Percentiles rank a stretch among this genome's conserved stretches.
Evolutionary conservation across 2,329 filamentous ascomycete species (phyloP).

Genomic region (Calonectria pseudoturangicola): DNA sequence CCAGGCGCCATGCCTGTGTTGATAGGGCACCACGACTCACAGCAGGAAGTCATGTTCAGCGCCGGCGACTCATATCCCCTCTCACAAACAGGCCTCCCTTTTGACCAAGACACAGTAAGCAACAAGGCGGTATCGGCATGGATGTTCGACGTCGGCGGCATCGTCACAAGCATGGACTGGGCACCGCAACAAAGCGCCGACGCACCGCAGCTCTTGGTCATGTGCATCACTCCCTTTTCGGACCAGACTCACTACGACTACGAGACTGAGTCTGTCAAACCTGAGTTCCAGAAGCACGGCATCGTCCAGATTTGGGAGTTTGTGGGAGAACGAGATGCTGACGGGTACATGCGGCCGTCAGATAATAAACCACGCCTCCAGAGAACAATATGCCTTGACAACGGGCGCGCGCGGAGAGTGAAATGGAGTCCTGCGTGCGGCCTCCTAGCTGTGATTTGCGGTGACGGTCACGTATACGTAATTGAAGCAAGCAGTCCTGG

Average conservation of each 20-base stretch:
- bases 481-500: conserved; percentile 62
- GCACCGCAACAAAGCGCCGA: conserved; percentile 61
- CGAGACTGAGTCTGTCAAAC: conserved; percentile 60
- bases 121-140: conserved; percentile 64
- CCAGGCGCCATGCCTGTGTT: conserved; percentile 58
- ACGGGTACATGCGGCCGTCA: conserved; percentile 60
- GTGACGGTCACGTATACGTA: conserved; percentile 71
- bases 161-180: conserved; percentile 73
- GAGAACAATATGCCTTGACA: conserved; percentile 68
- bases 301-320: conserved; percentile 73
- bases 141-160: conserved; percentile 73
- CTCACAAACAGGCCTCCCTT: conserved; percentile 56
- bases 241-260: conserved; percentile 68
- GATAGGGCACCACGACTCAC: conserved; percentile 57
- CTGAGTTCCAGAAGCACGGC: conserved; percentile 65
- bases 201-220: conserved; percentile 68
- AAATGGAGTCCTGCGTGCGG: conserved; percentile 72
- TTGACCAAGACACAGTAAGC: conserved; percentile 51
- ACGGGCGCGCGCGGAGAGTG: conserved; percentile 70
- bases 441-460: conserved; percentile 69
- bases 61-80: conserved; percentile 53
- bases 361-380: conserved; percentile 61
- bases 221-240: conserved; percentile 70
- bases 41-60: conserved; percentile 56
- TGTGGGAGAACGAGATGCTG: conserved; percentile 54